These are phyloP conservation scores for Aspergillus sp. DNA, from an alignment of 2,329 filamentous ascomycete genomes.

Conservation along the genomic window DNA sequence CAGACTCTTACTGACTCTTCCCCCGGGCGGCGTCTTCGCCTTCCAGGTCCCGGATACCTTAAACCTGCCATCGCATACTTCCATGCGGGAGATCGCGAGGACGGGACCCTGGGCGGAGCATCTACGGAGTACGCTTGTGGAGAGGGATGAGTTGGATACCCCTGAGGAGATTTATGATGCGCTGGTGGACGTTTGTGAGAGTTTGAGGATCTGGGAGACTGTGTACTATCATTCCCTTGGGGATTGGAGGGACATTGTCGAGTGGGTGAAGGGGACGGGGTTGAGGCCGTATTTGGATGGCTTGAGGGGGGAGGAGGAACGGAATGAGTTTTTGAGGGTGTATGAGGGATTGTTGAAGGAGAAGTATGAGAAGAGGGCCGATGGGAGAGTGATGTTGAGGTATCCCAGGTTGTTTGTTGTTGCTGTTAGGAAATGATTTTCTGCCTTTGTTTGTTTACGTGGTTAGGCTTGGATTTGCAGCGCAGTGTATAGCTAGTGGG, in stretches of 20 bases:
- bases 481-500: no score
- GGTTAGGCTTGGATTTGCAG: no score
- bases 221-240: constrained; percentile 56
- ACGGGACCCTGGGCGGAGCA: constrained; percentile 42
- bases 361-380: constrained; percentile 48
- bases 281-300: constrained; percentile 57
- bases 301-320: constrained; percentile 42
- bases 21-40: constrained; percentile 53
- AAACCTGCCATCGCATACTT: constrained; percentile 49
- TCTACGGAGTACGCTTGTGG: constrained; percentile 30
- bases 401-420: constrained; percentile 62
- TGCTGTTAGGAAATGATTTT: constrained; percentile 31
- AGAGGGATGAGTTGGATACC: constrained; percentile 53
- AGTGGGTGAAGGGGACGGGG: constrained; percentile 62
- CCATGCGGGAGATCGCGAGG: constrained; percentile 50
- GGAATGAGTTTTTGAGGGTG: constrained; percentile 47
- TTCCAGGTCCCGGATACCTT: constrained; percentile 59
- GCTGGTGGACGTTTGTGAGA: constrained; percentile 38
- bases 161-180: constrained; percentile 52
- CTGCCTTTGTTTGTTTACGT: neutral
- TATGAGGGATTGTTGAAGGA: constrained; percentile 51
- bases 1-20: constrained; percentile 45
- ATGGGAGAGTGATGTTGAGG: constrained; percentile 57
- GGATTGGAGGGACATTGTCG: constrained; percentile 54
- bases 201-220: constrained; percentile 57